Evolutionary conservation across 2,329 filamentous ascomycete genomes (phyloP).

Genomic region (Tolypocladium tropicale): DNA sequence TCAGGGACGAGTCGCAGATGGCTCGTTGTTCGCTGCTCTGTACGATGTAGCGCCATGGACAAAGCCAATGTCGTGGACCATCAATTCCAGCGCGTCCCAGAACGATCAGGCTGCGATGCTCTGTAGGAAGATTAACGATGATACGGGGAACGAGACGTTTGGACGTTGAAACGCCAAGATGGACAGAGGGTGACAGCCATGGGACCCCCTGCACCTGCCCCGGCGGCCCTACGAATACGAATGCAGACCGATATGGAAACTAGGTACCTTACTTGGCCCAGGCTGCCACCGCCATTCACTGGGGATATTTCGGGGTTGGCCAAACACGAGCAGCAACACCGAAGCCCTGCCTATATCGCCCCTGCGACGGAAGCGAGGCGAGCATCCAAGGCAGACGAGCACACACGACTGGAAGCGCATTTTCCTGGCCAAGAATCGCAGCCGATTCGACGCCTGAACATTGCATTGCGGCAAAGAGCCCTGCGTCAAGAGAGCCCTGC

Average conservation of each 20-base stretch:
- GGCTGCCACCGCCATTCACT: background rate
- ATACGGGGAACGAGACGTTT: background rate
- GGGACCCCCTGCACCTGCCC: background rate
- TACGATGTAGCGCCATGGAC: too few species aligned
- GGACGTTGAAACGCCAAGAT: background rate
- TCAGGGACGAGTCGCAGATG: background rate
- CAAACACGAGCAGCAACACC: background rate
- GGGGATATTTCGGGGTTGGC: background rate
- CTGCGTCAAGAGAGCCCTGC: background rate
- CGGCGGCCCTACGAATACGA: background rate
- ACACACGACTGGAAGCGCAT: background rate
- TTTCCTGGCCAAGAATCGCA: background rate
- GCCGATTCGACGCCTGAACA: background rate
- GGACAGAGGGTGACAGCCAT: background rate
- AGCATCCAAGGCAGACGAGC: background rate
- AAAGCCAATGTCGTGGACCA: background rate
- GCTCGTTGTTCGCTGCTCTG: too few species aligned
- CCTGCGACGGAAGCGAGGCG: background rate
- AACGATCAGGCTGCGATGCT: too few species aligned
- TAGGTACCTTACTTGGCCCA: too few species aligned
- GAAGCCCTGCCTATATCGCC: background rate
- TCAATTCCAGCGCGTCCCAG: too few species aligned
- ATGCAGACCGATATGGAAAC: too few species aligned
- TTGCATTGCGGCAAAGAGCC: background rate
- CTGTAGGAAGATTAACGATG: too few species aligned